Evolutionary conservation across 1,284 basidiomycete species (phyloP), one percentile per base, ranked within the genome.

Genomic region (Ustilago lituana): DNA sequence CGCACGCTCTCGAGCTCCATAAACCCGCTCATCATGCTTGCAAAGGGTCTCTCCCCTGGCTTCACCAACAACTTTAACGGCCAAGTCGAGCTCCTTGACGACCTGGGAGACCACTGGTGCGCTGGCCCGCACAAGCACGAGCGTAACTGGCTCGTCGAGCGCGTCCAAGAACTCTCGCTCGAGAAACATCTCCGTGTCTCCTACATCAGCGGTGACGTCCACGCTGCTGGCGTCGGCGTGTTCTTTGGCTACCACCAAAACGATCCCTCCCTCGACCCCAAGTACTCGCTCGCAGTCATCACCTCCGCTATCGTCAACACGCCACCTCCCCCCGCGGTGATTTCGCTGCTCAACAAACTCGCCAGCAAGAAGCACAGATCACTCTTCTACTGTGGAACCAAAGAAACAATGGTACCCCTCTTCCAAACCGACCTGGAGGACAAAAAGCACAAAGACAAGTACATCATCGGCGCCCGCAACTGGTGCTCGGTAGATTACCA

Each of bases 131-230:
- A 85, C 74, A 85, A 96, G 89, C 86, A 87, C 83, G 95, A 98
- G 82, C 89, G 95, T 48, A 98, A 98, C 82, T 90, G 88, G 88
- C 86, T 98, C 15, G 87, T 98, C 31, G 86, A 90, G 62, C 87
- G 90, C 1, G 65, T 74, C 4, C 79, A 82, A 48, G 68, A 77
- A 48, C 26, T 82, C 5, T 65, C 70, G 8, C 45, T 77, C n/a
- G 70, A 75, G 39, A 73, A 70, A 27, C 68, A 62, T 12, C 35
- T 82, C 12, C 71, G 80, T n/a, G 63, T 77, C 19, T 62, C 67
- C 12, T 82, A 76, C 55, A 69, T 82, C 36, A 74, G 70, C 24
- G 80, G 80, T 14, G 80, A 82, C 46, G 80, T 82, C 4, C 80
- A 82, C 41, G 79, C 79, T 1, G 74, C 46, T 8, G 73, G 74